Conservation (phyloP, 75 land plant genomes). For the Adiantum capillusveneris region DNA sequence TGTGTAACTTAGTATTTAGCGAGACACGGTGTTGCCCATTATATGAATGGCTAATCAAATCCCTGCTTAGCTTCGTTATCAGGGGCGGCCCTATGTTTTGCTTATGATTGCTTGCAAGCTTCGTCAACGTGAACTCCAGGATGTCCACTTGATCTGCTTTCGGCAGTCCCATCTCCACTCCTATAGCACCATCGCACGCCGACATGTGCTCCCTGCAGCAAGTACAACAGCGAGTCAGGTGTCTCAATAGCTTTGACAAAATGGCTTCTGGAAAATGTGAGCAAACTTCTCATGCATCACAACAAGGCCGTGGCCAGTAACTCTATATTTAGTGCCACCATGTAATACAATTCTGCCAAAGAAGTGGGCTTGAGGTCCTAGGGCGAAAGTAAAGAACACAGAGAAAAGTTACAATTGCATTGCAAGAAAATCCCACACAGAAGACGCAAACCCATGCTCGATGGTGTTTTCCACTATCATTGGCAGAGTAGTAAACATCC, state of each 20-base stretch:
- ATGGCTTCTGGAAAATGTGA: constrained; percentile 84
- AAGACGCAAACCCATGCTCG: constrained; percentile 65
- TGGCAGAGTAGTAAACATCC: constrained; percentile 81
- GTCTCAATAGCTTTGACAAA: constrained; percentile 86
- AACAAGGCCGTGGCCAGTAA: constrained; percentile 95
- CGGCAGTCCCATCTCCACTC: constrained; percentile 88
- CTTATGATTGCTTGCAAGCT: no score
- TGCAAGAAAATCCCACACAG: constrained; percentile 80
- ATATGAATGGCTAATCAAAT: no score
- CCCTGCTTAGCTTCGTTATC: no score
- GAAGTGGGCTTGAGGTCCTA: constrained; percentile 82
- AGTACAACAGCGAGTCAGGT: constrained; percentile 44
- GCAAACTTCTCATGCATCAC: constrained; percentile 81
- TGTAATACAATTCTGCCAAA: constrained; percentile 89
- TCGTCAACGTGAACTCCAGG: constrained; percentile 78
- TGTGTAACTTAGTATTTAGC: no score
- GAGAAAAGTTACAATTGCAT: constrained; percentile 91
- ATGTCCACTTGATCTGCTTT: constrained; percentile 78
- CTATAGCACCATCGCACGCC: constrained; percentile 25
- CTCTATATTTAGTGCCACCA: constrained; percentile 91
- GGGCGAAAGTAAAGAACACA: constrained; percentile 82
- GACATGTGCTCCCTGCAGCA: constrained; percentile 59
- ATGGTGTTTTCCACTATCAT: constrained; percentile 84
- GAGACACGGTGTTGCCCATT: no score
- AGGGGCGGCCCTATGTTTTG: no score